Evolutionary conservation across 2,329 filamentous ascomycete genomes (phyloP).

Genomic region (Botrytis tulipae): DNA sequence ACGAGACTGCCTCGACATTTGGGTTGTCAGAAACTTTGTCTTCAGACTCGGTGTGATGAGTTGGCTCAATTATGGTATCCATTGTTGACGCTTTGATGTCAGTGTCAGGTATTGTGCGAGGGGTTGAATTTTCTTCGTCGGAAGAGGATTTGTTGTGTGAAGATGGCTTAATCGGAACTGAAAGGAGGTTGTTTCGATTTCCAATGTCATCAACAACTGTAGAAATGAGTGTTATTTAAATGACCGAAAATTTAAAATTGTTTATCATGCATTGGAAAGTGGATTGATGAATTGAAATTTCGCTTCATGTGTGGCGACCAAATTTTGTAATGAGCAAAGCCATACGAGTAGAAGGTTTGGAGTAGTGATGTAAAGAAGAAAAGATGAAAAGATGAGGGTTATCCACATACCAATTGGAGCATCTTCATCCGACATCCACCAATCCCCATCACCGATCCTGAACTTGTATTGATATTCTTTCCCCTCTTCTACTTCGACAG

Average conservation of each 20-base stretch:
- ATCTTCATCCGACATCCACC: constrained; percentile 67
- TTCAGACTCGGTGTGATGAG: not conserved
- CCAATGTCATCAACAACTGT: constrained; percentile 51
- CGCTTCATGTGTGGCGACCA: not conserved
- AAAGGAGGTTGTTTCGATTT: constrained; percentile 53
- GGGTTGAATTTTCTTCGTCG: constrained; percentile 9
- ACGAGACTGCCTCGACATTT: not conserved
- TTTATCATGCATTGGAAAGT: not conserved
- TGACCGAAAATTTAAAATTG: not conserved
- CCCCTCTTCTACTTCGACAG: constrained; percentile 53
- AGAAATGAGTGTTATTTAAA: constrained; percentile 14
- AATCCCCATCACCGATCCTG: constrained; percentile 62
- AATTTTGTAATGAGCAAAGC: not conserved
- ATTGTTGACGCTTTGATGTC: not conserved
- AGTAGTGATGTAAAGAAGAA: not conserved
- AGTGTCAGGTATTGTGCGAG: constrained; percentile 9
- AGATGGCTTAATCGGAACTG: constrained; percentile 33
- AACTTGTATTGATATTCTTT: constrained; percentile 74
- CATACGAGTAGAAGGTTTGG: not conserved
- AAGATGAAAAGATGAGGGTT: not conserved
- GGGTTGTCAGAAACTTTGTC: not conserved
- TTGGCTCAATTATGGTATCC: not conserved
- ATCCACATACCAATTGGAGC: constrained; percentile 54
- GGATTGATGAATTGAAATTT: not conserved
- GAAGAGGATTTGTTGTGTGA: constrained; percentile 14